Conservation (phyloP, 345 rosid species). For the Melaleuca quinquenervia region DNA sequence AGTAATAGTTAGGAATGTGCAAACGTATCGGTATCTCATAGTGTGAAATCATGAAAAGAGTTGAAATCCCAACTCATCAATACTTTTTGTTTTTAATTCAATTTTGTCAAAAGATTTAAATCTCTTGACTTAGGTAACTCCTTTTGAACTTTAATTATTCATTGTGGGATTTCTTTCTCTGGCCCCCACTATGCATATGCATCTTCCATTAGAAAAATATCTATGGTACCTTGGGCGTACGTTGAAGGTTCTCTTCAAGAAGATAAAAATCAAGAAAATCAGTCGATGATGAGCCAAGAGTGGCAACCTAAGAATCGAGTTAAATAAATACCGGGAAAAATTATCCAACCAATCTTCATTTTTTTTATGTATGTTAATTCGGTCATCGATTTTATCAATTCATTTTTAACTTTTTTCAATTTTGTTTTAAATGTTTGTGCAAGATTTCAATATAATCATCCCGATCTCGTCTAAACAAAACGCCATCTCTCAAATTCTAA, state of each 20-base stretch:
- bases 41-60: not conserved
- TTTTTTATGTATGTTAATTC: not conserved
- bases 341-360: not conserved
- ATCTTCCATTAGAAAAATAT: not conserved
- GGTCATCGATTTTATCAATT: not conserved
- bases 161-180: not conserved
- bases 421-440: not conserved
- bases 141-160: not conserved
- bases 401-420: not conserved
- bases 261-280: not conserved
- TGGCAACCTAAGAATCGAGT: not conserved
- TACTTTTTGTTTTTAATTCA: not conserved
- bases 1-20: not conserved
- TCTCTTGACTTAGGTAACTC: not conserved
- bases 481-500: not conserved
- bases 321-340: not conserved
- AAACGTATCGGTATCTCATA: not conserved
- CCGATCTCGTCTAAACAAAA: fast-evolving
- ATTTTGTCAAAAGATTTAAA: not conserved
- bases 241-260: not conserved
- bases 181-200: not conserved
- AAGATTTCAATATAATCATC: not conserved
- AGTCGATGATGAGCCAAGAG: not conserved
- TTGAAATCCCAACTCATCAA: not conserved
- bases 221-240: not conserved